phyloP scores from a whole-genome alignment of 1,284 basidiomycete genomes.

The Violaceomyces palustris region DNA sequence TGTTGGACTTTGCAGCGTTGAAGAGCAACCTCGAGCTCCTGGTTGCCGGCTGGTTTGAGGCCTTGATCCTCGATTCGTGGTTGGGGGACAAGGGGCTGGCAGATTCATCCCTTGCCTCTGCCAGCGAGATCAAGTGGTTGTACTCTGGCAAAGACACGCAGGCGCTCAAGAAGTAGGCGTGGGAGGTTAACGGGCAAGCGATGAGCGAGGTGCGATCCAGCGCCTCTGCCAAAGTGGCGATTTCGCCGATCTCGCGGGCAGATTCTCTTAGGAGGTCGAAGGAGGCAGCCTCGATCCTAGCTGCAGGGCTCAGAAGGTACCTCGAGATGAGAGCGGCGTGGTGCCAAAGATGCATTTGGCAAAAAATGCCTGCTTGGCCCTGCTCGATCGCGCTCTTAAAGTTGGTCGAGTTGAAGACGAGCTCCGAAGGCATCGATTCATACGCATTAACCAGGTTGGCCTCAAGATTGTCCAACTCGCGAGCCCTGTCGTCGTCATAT shows the following conservation, averaged over 20 bases:
- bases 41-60: background rate
- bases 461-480: no score
- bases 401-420: slow-evolving; percentile 10
- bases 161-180: slow-evolving; percentile 11
- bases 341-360: slow-evolving; percentile 23
- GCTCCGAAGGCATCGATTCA: slow-evolving; percentile 12
- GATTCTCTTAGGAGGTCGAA: slow-evolving; percentile 14
- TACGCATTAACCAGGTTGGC: slow-evolving; percentile 16
- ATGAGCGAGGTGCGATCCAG: slow-evolving; percentile 8
- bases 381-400: slow-evolving; percentile 7
- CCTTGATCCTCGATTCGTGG: no score
- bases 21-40: background rate
- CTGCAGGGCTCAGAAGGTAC: slow-evolving; percentile 6
- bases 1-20: slow-evolving; percentile 2
- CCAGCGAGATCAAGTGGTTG: slow-evolving; percentile 7
- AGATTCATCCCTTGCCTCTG: slow-evolving; percentile 4
- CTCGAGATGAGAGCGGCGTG: slow-evolving; percentile 14
- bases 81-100: no score
- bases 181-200: slow-evolving; percentile 12
- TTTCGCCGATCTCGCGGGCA: slow-evolving; percentile 12
- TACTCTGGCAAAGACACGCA: slow-evolving; percentile 14
- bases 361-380: slow-evolving; percentile 13
- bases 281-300: slow-evolving; percentile 9
- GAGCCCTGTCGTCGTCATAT: no score
- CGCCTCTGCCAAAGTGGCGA: slow-evolving; percentile 11